Conservation (phyloP, 1,139 yeast genomes). For the Saccharomycopsis hybrid region DNA sequence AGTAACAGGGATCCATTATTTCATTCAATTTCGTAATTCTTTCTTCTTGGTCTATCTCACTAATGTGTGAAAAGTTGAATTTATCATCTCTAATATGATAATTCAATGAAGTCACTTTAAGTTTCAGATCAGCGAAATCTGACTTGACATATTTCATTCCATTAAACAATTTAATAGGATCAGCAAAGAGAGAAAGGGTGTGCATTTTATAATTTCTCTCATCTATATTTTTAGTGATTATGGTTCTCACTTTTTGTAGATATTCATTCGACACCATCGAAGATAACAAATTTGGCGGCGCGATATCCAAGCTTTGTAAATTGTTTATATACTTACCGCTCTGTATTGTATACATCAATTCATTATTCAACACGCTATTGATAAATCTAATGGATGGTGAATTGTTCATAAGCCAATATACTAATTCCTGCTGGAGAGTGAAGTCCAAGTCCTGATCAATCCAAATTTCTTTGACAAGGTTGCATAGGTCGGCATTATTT, state of each 20-base stretch:
- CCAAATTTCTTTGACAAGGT: slow-evolving; percentile 31
- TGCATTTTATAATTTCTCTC: slow-evolving; percentile 1
- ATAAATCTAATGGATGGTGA: slow-evolving; percentile 30
- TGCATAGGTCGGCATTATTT: slow-evolving; percentile 22
- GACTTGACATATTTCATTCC: slow-evolving; percentile 21
- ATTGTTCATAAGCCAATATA: slow-evolving; percentile 26
- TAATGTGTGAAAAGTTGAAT: slow-evolving; percentile 26
- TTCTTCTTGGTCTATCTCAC: slow-evolving; percentile 21
- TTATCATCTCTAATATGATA: slow-evolving; percentile 35
- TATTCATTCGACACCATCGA: slow-evolving; percentile 27
- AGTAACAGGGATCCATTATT: slow-evolving; percentile 30
- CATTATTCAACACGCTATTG: slow-evolving; percentile 35
- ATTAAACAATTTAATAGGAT: slow-evolving; percentile 24
- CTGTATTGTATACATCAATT: slow-evolving; percentile 31
- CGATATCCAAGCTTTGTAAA: slow-evolving; percentile 34
- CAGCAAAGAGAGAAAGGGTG: slow-evolving; percentile 11
- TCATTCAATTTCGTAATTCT: slow-evolving; percentile 28
- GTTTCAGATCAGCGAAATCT: slow-evolving; percentile 21
- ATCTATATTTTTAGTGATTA: background rate
- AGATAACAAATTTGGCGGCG: slow-evolving; percentile 36
- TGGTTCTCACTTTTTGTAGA: slow-evolving; percentile 22
- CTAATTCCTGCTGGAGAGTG: slow-evolving; percentile 27
- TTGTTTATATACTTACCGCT: slow-evolving; percentile 24
- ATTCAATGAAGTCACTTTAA: slow-evolving; percentile 32
- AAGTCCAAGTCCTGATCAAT: slow-evolving; percentile 37